These are phyloP conservation scores for Prinsepia uniflora DNA, from an alignment of 306 rosid genomes.

Conservation along the genomic window DNA sequence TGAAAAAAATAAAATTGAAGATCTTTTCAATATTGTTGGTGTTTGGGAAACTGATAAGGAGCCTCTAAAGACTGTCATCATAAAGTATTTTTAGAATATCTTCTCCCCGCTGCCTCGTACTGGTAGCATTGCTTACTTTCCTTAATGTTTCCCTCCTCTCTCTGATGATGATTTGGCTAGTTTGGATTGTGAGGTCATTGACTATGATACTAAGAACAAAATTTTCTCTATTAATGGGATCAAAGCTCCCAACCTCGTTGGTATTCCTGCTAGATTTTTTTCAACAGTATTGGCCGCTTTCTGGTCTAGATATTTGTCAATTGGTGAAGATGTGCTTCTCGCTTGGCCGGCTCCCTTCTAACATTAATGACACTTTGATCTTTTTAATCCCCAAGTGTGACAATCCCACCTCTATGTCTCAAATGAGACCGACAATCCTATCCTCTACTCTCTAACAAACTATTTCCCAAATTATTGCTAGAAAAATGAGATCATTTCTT, in stretches of 20 bases:
- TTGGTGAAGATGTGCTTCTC: neutral
- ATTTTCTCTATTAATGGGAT: too few species aligned
- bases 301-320: neutral
- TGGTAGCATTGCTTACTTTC: neutral
- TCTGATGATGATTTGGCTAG: neutral
- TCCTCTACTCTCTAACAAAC: neutral
- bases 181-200: neutral
- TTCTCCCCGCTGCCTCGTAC: neutral
- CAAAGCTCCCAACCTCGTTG: neutral
- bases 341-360: fast-evolving
- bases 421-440: neutral
- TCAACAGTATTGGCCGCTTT: neutral
- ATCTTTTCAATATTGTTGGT: neutral
- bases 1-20: neutral
- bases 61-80: neutral
- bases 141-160: neutral
- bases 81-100: neutral
- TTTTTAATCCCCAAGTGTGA: neutral
- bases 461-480: neutral
- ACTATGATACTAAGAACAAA: neutral
- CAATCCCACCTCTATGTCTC: neutral
- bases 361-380: neutral
- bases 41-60: neutral
- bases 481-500: too few species aligned
- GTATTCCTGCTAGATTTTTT: neutral